A percentile compares a stretch with the other conserved stretches of the same genome.
phyloP scores from a whole-genome alignment of 306 rosid species.

The Trifolium dubium region DNA sequence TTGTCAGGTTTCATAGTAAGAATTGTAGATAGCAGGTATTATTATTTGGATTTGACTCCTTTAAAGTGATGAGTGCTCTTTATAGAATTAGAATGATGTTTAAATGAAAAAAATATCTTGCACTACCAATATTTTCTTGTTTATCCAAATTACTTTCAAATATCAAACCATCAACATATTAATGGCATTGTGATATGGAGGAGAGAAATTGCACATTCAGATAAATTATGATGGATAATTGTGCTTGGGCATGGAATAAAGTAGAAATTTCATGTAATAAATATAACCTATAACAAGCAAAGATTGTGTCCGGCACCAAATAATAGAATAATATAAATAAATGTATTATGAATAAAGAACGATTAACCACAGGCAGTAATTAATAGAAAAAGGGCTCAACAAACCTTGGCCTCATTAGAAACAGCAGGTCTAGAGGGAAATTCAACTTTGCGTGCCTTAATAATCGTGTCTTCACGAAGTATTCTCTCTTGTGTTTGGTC shows the following conservation, averaged over 20 bases:
- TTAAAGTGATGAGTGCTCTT: neutral
- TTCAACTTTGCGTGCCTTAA: slow-evolving; percentile 94
- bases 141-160: neutral
- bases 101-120: neutral
- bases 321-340: slow-evolving; percentile 17
- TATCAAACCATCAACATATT: neutral
- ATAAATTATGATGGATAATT: neutral
- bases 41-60: neutral
- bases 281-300: slow-evolving; percentile 20
- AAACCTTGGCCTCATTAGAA: slow-evolving; percentile 96
- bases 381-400: slow-evolving; percentile 36
- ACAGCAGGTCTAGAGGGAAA: slow-evolving; percentile 89
- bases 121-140: neutral
- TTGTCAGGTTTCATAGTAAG: slow-evolving; percentile 28
- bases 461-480: slow-evolving; percentile 96
- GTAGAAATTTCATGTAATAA: neutral
- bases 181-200: neutral
- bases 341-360: neutral
- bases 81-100: neutral
- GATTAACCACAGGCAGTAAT: slow-evolving; percentile 19
- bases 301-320: slow-evolving; percentile 3
- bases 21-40: slow-evolving; percentile 5
- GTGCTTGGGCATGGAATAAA: neutral
- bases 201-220: neutral
- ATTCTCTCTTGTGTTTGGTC: slow-evolving; percentile 96